Evolutionary conservation across 441 rosid genomes (phyloP), one percentile per base, ranked within the genome.

Genomic region (Gossypium trilobum): DNA sequence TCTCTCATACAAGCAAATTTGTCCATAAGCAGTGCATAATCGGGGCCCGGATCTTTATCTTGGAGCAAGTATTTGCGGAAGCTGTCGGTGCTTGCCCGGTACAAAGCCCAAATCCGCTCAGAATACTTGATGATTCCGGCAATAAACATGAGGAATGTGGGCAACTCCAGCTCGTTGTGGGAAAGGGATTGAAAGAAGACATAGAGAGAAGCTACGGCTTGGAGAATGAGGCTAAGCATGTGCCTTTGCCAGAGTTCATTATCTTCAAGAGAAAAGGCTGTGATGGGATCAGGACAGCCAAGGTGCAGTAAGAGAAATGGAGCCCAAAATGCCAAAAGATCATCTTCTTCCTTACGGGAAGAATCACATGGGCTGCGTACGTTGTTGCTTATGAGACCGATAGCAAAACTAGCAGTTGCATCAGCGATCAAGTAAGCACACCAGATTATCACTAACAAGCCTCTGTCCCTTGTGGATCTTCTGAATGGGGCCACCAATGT

Each of bases 351-450:
- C 36, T 10, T 2, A 44, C 50, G 3, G 48, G 14, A 44, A 44
- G 50, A 3, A 44, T 13, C 4, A 13, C 50, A 44, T 44, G 13
- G 17, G 36, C n/a, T 39, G 22, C 74, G 76, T 73, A 66, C 78
- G 67, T 73, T 74, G 52, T 79, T 72, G 5, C 84, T 78, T 69
- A 83, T 79, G 29, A 78, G 82, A 8, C 85, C 86, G 0, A 70
- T 76, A 1, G 84, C 79, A 16, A 69, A 85, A 23, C 73, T 81
- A 17, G 85, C 88, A 1, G 84, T 70, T 80, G 80, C 82, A 11
- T 80, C 82, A 1, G 86, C 88, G 0, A 80, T 75, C 76, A 83
- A 79, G 74, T 85, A 83, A 57, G 78, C 76, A n/a, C 72, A 79
- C 88, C 88, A 81, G 44, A 81, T 74, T 44, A 80, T 48, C 51